Conservation (phyloP, 1,139 yeast genomes). For the Candida buenavistaensis region DNA sequence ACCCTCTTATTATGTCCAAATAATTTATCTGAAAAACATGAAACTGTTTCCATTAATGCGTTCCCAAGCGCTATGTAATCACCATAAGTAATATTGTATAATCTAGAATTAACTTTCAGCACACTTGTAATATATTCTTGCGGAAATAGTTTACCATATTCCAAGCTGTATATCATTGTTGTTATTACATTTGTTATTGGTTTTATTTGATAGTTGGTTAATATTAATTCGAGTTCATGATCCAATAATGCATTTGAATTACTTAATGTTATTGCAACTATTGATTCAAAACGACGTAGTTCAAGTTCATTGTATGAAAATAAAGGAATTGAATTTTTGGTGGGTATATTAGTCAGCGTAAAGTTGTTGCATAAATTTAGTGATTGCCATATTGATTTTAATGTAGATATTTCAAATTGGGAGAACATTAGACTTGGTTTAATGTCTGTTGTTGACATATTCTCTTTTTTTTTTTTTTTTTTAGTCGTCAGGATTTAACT, state of each 20-base stretch:
- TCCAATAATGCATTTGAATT: constrained; percentile 1
- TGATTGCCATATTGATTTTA: constrained; percentile 18
- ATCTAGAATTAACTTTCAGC: constrained; percentile 21
- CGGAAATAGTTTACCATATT: constrained; percentile 17
- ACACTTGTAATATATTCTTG: constrained; percentile 11
- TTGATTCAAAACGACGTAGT: constrained; percentile 1
- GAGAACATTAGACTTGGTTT: constrained; percentile 13
- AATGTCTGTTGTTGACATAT: neutral
- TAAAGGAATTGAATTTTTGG: neutral
- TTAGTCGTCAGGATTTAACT: too few species aligned
- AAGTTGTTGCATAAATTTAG: constrained; percentile 10
- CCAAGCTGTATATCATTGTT: constrained; percentile 18
- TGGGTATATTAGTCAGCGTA: neutral
- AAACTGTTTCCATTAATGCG: constrained; percentile 19
- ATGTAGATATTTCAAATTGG: constrained; percentile 15
- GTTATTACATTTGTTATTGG: constrained; percentile 20
- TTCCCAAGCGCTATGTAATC: constrained; percentile 24
- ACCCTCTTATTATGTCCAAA: constrained; percentile 14
- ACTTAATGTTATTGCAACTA: neutral
- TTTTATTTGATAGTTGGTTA: constrained; percentile 19
- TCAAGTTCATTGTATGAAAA: constrained; percentile 1
- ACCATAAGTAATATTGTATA: constrained; percentile 18
- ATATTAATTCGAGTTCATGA: constrained; percentile 13
- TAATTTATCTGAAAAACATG: constrained; percentile 4
- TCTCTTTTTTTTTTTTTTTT: neutral